Base-by-base conservation (phyloP, 2,329 filamentous ascomycete species). In the Ilyonectria destructans region DNA sequence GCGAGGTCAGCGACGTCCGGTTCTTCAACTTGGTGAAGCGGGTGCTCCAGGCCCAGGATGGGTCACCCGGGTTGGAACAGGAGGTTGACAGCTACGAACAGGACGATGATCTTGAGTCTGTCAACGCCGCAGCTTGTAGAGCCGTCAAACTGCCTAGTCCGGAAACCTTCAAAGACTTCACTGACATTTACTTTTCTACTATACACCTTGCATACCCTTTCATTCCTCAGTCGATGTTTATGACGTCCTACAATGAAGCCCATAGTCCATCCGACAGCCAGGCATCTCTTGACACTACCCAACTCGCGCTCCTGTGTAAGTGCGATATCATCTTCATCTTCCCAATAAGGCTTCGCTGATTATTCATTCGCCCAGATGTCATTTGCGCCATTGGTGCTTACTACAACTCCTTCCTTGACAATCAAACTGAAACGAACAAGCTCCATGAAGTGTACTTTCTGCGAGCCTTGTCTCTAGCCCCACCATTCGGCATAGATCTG, bases 1-100 rank as follows among this genome's bases (percentile, higher is more conserved):
- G 80, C 40, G 79, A 81, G 58, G 79, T 79, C n/a, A 81, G 79
- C 70, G 80, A 82, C 46, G 76, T 82, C 23, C 75, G 75, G 40
- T 81, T 82, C 62, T 80, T 80, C 69, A 77, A 82, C 43, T 67
- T 78, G 6, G 72, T 81, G 17, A 77, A 79, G 71, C 71, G 72
- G 17, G 65, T 75, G n/a, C 65, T 75, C 37, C 65, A 71, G 37
- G 60, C 68, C 6, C 51, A 64, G 2, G 8, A 10, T 12, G 33
- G 33, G 9, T 37, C 33, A 1, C 9, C 33, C 8, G 37, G 15
- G n/a, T 35, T 31, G 9, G 66, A 70, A n/a, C 60, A 74, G 26
- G 69, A 68, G 12, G 48, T 75, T 8, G 77, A 76, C 26, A 76
- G 70, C 60, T 77, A 78, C 48, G 75, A 77, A 26, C 68, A 65